Percentiles rank a stretch among this genome's conserved stretches.
These are phyloP conservation scores for Aureobasidium leucospermi DNA, from an alignment of 2,329 filamentous ascomycete genomes.

Conservation along the genomic window DNA sequence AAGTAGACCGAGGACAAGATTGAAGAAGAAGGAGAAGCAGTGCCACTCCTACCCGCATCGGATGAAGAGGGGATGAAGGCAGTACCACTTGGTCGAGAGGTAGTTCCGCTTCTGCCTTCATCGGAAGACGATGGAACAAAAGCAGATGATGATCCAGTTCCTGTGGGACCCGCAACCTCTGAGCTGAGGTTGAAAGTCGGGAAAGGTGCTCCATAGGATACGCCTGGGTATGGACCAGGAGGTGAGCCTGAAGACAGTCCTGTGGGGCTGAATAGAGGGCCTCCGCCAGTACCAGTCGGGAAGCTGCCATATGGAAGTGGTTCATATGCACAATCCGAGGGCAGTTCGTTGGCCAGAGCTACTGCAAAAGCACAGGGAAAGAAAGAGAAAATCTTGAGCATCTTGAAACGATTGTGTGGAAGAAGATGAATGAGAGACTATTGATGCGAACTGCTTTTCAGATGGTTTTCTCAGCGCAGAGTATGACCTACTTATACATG, in stretches of 20 bases:
- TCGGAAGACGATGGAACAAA: conserved; percentile 3
- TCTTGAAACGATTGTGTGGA: neutral
- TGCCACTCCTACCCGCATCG: conserved; percentile 5
- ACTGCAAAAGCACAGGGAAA: neutral
- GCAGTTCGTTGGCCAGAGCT: neutral
- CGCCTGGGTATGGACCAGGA: neutral
- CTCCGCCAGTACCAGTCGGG: neutral
- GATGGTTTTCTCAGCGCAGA: neutral
- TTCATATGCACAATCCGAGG: conserved; percentile 11
- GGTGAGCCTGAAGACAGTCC: neutral
- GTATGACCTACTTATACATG: conserved; percentile 2
- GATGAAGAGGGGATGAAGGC: neutral
- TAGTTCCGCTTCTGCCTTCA: conserved; percentile 2
- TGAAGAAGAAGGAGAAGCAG: neutral
- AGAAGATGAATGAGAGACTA: neutral
- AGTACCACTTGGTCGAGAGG: neutral
- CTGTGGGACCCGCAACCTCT: neutral
- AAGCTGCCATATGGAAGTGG: neutral
- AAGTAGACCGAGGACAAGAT: neutral
- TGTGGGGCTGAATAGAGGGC: neutral
- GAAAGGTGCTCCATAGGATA: conserved; percentile 6
- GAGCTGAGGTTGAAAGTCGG: conserved; percentile 3
- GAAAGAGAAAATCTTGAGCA: neutral
- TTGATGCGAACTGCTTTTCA: neutral
- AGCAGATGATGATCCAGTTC: conserved; percentile 3